Percentiles rank a stretch among this genome's conserved stretches.
Evolutionary conservation across 768 basidiomycete genomes (phyloP).

Genomic region (Gloeopeniophorella convolvens): DNA sequence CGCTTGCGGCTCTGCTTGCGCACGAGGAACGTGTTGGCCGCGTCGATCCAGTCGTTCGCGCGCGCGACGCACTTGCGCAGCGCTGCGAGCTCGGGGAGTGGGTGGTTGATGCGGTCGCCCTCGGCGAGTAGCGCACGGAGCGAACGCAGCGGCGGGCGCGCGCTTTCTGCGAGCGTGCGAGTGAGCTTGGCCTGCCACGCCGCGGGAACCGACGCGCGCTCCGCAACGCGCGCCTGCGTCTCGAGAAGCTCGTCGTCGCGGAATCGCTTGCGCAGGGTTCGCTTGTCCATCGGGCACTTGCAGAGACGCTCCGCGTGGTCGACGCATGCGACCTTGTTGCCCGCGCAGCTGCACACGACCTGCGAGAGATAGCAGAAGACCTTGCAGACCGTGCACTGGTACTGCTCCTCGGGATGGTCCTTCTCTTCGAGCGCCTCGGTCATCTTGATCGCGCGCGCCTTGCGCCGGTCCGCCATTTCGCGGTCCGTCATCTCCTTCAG

Average conservation of each 20-base stretch:
- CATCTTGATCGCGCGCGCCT: constrained; percentile 53
- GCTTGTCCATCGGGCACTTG: constrained; percentile 48
- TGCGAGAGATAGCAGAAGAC: constrained; percentile 94
- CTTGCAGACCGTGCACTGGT: constrained; percentile 92
- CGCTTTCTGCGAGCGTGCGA: constrained; percentile 58
- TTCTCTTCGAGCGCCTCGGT: constrained; percentile 66
- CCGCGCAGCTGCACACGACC: constrained; percentile 77
- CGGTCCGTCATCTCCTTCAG: constrained; percentile 85
- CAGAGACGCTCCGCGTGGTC: constrained; percentile 81
- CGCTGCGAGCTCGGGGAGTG: constrained; percentile 60
- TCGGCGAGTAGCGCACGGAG: constrained; percentile 81
- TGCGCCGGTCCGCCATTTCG: constrained; percentile 63
- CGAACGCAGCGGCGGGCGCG: constrained; percentile 66
- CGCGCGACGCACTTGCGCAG: constrained; percentile 74
- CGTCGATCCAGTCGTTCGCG: constrained; percentile 86
- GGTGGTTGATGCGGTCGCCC: constrained; percentile 78
- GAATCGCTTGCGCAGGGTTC: constrained; percentile 71
- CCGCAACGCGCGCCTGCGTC: constrained; percentile 55
- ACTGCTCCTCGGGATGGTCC: constrained; percentile 89
- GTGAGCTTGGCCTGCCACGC: constrained; percentile 71
- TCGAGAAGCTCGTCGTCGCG: constrained; percentile 72
- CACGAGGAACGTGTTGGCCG: constrained; percentile 69
- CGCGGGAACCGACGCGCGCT: constrained; percentile 66
- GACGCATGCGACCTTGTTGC: constrained; percentile 71
- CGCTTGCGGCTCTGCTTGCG: constrained; percentile 78